A percentile compares a stretch with the other conserved stretches of the same genome.
phyloP scores from a whole-genome alignment of 2,329 filamentous ascomycete genomes.

The Lachnum nothofagi region DNA sequence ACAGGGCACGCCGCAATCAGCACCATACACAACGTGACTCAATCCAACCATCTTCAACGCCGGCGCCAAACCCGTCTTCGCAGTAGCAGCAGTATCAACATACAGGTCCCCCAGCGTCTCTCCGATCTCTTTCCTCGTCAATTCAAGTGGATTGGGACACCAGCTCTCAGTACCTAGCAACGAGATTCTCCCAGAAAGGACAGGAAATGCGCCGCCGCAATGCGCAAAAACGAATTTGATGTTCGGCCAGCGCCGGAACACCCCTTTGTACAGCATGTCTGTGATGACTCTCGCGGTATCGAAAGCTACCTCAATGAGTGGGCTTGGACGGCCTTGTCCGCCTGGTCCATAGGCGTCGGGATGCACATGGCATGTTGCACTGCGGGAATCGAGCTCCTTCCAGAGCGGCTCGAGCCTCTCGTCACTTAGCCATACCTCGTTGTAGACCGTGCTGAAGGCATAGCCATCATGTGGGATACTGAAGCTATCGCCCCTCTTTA shows the following conservation, averaged over 20 bases:
- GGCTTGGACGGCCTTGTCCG: not conserved
- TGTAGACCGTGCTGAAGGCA: not conserved
- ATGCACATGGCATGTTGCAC: not conserved
- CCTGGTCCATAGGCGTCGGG: not conserved
- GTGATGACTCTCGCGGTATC: not conserved
- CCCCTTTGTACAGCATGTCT: not conserved
- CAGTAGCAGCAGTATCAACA: constrained; percentile 2
- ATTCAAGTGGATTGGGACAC: not conserved
- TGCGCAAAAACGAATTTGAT: not conserved
- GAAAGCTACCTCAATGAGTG: not conserved
- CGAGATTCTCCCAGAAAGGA: not conserved
- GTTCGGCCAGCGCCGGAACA: not conserved
- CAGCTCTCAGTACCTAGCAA: not conserved
- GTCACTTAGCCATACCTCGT: not conserved
- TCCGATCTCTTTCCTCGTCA: not conserved
- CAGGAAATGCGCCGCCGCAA: constrained; percentile 4
- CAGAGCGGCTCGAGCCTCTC: not conserved
- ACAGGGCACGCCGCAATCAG: constrained; percentile 1
- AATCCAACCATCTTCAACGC: constrained; percentile 1
- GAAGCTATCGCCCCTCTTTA: not conserved
- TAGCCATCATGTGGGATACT: not conserved
- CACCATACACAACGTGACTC: not conserved
- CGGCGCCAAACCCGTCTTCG: not conserved
- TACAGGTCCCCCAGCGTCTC: not conserved
- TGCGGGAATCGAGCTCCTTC: not conserved